Conservation (phyloP, 2,329 filamentous ascomycete species). For the Chaetomiaceae sp. region DNA sequence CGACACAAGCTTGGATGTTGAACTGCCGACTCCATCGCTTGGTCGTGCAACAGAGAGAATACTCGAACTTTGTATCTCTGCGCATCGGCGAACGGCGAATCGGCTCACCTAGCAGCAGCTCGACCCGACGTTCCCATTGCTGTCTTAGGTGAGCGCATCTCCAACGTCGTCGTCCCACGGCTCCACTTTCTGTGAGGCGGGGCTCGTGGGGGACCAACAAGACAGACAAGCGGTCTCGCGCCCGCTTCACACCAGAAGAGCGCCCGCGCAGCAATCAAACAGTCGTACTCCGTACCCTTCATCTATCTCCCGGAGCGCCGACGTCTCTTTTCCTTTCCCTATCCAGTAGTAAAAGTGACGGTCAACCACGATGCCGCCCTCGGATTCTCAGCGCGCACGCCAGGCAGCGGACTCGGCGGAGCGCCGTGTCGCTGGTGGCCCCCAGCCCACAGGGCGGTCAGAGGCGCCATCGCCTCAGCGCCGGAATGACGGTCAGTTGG, state of each 20-base stretch:
- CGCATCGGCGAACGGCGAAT: background rate
- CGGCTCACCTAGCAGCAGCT: conserved; percentile 5
- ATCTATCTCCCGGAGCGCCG: background rate
- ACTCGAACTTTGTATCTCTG: background rate
- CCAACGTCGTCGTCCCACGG: conserved; percentile 7
- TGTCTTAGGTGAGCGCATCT: background rate
- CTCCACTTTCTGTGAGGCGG: conserved; percentile 17
- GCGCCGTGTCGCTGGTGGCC: conserved; percentile 9
- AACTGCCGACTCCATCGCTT: conserved; percentile 1
- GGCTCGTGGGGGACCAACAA: conserved; percentile 8
- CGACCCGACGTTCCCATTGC: conserved; percentile 2
- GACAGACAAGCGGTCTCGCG: conserved; percentile 5
- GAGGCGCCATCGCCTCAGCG: conserved; percentile 25
- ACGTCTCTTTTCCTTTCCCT: background rate
- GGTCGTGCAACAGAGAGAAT: background rate
- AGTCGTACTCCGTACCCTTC: background rate
- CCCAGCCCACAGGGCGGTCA: conserved; percentile 18
- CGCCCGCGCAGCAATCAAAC: background rate
- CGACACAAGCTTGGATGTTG: too few species aligned
- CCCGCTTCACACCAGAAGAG: background rate
- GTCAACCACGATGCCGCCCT: conserved; percentile 12
- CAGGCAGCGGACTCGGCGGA: conserved; percentile 11
- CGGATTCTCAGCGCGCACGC: conserved; percentile 20
- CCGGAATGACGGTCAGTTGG: conserved; percentile 33
- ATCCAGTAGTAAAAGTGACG: background rate